Base-by-base conservation (phyloP, 176 grass and related monocot genomes). In the Raddia guianensis region DNA sequence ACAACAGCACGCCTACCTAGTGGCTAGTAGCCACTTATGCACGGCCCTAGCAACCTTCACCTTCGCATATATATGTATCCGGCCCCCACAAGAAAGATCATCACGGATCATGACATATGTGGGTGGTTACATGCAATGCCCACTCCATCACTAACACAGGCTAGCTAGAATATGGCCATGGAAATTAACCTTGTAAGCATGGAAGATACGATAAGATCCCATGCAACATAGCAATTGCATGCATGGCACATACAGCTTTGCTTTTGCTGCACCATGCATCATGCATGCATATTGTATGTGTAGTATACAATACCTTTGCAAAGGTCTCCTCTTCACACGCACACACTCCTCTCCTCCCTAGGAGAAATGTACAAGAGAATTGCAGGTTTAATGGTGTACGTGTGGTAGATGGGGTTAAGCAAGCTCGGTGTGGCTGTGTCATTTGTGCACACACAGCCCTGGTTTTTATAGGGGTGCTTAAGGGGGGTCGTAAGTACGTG, bases 401-500 rank as follows among this genome's bases (percentile, higher is more conserved):
- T 35, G 10, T 64, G 59, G 53, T 32, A 62, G 57, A 59, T 64
- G 48, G 72, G 64, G 66, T 72, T 55, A 60, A 68, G 33, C 61
- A 51, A 68, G 33, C 61, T 74, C 12, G 76, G 5, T 82, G 73
- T 86, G 78, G 59, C 73, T 77, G 87, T 48, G 47, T 52, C 12
- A 56, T 68, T 50, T 21, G 46, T 32, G 57, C 44, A 35, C 32
- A 35, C 32, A 56, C 20, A 8, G 14, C 59, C 7, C 16, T 7
- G 48, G 78, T 13, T 82, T 73, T 77, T 89, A 89, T 86, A 89
- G 59, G 45, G 70, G 14, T 4, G 45, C 60, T 68, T 42, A 42
- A 82, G 46, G 68, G 12, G 8, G 18, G 8, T 4, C 27, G 18
- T 9, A 2, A 16, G 0, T 82, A 47, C 4, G 42, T 37, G 42